Evolutionary conservation across 176 grass and related monocot genomes (phyloP).

Genomic region (Oryza officinalis): DNA sequence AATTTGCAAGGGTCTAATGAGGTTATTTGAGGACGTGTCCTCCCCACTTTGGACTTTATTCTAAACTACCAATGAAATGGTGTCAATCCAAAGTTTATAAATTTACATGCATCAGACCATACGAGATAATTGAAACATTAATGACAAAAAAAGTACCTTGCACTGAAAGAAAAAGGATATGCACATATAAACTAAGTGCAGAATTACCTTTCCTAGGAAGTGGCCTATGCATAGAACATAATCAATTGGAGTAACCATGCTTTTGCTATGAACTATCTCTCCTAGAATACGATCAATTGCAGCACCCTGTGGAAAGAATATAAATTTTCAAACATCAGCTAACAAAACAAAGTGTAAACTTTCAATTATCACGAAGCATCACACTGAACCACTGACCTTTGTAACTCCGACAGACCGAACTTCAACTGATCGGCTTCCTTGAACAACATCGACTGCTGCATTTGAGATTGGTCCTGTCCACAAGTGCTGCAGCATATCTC

Average conservation of each 20-base stretch:
- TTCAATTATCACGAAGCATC: slow-evolving; percentile 15
- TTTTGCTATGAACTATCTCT: slow-evolving; percentile 98
- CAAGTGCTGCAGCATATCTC: slow-evolving; percentile 98
- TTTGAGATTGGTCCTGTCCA: slow-evolving; percentile 99
- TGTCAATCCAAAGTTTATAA: background rate
- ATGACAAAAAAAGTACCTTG: background rate
- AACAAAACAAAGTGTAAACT: slow-evolving; percentile 30
- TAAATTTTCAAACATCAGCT: slow-evolving; percentile 19
- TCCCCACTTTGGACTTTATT: background rate
- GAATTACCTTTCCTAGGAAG: slow-evolving; percentile 95
- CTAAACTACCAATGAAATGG: background rate
- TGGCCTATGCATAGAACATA: slow-evolving; percentile 95
- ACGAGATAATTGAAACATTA: background rate
- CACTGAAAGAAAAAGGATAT: slow-evolving; percentile 11
- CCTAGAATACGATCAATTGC: slow-evolving; percentile 96
- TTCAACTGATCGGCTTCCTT: slow-evolving; percentile 97
- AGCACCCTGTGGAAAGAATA: slow-evolving; percentile 69
- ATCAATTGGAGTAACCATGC: slow-evolving; percentile 94
- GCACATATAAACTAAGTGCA: background rate
- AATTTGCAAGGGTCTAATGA: background rate
- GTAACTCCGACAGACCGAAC: slow-evolving; percentile 97
- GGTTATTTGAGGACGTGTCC: background rate
- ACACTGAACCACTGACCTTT: slow-evolving; percentile 59
- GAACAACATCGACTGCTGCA: slow-evolving; percentile 98
- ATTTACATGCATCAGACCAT: background rate